Conservation (phyloP, 176 grass and related monocot species). For the Elymus sibiricus region DNA sequence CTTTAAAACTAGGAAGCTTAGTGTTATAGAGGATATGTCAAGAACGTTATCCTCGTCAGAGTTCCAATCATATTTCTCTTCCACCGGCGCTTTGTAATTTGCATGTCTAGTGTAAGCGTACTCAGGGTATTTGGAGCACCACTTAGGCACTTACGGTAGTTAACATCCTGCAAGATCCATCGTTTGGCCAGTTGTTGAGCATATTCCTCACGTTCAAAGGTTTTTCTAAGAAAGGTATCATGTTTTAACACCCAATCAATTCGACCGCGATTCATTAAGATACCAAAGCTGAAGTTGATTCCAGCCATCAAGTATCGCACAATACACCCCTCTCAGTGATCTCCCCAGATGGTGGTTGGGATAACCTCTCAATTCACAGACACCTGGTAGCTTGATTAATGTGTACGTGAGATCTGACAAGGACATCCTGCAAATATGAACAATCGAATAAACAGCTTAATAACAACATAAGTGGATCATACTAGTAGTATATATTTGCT, state of each 20-base stretch:
- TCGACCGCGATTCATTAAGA: neutral
- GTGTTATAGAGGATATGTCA: too few relatives aligned
- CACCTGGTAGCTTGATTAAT: neutral
- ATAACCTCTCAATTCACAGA: neutral
- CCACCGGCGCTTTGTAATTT: neutral
- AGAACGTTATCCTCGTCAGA: neutral
- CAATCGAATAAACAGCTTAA: neutral
- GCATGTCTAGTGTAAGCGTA: neutral
- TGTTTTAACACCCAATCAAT: neutral
- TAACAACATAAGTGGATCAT: neutral
- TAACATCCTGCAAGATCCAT: neutral
- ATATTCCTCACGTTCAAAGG: neutral
- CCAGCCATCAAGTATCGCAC: neutral
- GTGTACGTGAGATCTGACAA: neutral
- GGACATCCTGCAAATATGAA: neutral
- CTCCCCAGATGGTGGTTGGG: neutral
- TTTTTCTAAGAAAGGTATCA: neutral
- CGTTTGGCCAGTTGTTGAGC: neutral
- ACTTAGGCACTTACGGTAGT: neutral
- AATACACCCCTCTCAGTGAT: neutral
- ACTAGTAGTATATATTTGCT: neutral
- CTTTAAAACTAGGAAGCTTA: too few relatives aligned
- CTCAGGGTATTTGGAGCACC: neutral
- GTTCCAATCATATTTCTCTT: neutral
- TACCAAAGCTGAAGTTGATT: neutral